These are phyloP conservation scores for Pilobolus umbonatus DNA, from an alignment of 192 early-diverging fungal species.

Conservation along the genomic window DNA sequence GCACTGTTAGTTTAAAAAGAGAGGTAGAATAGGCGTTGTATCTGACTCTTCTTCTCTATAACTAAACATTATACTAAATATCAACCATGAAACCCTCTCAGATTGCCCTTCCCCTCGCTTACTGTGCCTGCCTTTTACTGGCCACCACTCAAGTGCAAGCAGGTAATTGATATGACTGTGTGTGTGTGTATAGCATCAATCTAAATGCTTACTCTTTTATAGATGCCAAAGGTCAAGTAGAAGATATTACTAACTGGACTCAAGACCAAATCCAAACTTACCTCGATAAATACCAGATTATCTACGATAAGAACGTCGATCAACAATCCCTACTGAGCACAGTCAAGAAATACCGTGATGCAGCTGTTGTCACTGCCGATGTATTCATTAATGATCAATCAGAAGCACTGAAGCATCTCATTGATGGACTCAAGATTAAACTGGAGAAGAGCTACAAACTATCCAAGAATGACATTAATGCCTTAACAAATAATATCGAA, in stretches of 20 bases:
- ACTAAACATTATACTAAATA: neutral
- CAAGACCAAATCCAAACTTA: slow-evolving; percentile 17
- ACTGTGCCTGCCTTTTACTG: slow-evolving; percentile 1
- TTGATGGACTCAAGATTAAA: slow-evolving; percentile 15
- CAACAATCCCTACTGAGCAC: slow-evolving; percentile 6
- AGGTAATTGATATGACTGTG: no score
- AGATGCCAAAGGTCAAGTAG: neutral
- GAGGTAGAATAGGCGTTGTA: neutral
- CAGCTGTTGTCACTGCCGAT: slow-evolving; percentile 12
- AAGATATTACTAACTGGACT: slow-evolving; percentile 27
- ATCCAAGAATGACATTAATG: slow-evolving; percentile 1
- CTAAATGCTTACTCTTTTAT: neutral
- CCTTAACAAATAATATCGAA: slow-evolving; percentile 11
- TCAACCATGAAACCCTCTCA: neutral
- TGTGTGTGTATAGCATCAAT: neutral
- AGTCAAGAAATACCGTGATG: slow-evolving; percentile 23
- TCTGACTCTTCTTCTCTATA: neutral
- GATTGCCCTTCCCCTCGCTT: neutral
- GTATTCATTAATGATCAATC: slow-evolving; percentile 12
- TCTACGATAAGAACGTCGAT: slow-evolving; percentile 21
- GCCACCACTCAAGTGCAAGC: neutral
- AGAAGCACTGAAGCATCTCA: slow-evolving; percentile 16
- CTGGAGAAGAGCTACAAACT: slow-evolving; percentile 23
- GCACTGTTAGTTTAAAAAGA: neutral
- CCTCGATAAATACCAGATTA: slow-evolving; percentile 29